phyloP scores from a whole-genome alignment of 257 asterid species.

The Anisodus tanguticus region DNA sequence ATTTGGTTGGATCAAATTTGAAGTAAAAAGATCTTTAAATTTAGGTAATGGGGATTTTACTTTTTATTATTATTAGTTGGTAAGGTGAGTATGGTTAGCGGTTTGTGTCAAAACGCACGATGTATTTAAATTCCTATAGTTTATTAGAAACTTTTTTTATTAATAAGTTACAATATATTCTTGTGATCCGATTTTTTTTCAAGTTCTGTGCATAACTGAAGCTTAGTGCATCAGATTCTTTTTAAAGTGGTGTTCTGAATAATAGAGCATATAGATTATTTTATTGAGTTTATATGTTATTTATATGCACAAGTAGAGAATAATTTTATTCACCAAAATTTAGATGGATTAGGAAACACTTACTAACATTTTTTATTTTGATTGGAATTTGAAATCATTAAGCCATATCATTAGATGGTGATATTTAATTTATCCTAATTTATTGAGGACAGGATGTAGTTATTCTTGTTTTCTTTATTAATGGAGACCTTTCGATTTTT shows the following conservation, averaged over 20 bases:
- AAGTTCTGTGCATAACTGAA: too few species aligned
- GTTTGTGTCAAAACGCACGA: background rate
- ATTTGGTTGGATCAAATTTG: conserved; percentile 21
- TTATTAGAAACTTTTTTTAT: background rate
- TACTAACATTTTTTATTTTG: background rate
- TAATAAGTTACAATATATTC: too few species aligned
- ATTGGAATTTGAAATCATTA: background rate
- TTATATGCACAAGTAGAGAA: background rate
- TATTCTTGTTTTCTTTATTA: background rate
- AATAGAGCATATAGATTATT: background rate
- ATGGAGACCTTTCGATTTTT: background rate
- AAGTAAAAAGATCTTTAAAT: background rate
- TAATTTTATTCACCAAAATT: background rate
- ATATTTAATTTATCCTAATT: background rate
- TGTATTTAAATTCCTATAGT: background rate
- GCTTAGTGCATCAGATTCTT: too few species aligned
- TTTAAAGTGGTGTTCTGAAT: background rate
- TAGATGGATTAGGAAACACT: background rate
- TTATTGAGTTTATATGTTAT: background rate
- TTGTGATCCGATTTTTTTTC: too few species aligned
- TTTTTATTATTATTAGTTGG: background rate
- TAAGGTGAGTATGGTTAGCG: background rate
- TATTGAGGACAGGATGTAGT: background rate
- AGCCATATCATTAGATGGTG: background rate
- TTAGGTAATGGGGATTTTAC: background rate